phyloP scores from a whole-genome alignment of 2,329 filamentous ascomycete genomes.

The Aureobasidium melanogenum region DNA sequence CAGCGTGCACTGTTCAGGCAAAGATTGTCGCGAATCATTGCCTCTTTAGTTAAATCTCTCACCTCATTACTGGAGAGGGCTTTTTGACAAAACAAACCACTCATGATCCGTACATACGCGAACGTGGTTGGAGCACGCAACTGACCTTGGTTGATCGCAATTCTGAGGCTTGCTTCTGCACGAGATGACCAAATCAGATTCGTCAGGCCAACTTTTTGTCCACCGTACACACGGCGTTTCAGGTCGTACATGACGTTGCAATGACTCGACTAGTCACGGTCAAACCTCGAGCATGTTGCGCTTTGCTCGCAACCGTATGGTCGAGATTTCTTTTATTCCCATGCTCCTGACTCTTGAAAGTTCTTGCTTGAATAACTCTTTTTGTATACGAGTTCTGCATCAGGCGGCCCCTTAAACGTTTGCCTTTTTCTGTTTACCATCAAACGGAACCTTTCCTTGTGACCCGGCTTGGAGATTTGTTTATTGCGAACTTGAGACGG shows the following conservation, averaged over 20 bases:
- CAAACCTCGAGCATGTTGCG: neutral
- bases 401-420: neutral
- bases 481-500: neutral
- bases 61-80: neutral
- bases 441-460: neutral
- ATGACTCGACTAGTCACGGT: conserved; percentile 6
- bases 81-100: conserved; percentile 4
- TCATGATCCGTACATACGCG: neutral
- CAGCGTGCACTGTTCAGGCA: too few relatives aligned
- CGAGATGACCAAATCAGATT: neutral
- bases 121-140: neutral
- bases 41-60: neutral
- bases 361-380: neutral
- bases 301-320: neutral
- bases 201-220: neutral
- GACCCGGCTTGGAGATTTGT: neutral
- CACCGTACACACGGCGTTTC: neutral
- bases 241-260: neutral
- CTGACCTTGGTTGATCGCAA: neutral
- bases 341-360: neutral
- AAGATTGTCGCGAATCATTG: neutral
- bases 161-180: neutral
- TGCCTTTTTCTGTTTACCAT: neutral
- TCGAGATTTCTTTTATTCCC: neutral
- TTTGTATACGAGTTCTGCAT: neutral